A percentile compares a stretch with the other conserved stretches of the same genome.
Evolutionary conservation across 1,284 basidiomycete genomes (phyloP).

Genomic region (Ceratobasidium sp.): DNA sequence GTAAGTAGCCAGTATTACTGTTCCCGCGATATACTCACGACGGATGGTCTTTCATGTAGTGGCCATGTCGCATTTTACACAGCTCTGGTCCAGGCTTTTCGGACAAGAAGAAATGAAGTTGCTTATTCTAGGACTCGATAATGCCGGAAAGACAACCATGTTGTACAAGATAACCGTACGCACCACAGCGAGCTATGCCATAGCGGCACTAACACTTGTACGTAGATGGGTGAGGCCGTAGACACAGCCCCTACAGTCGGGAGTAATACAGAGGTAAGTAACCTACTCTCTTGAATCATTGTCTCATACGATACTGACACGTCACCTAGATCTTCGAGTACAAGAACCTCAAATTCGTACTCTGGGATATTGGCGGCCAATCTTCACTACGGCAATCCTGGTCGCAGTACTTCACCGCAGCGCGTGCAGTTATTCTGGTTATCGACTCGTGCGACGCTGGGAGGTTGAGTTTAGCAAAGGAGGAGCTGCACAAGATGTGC

Average conservation of each 20-base stretch:
- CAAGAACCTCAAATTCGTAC: conserved; percentile 53
- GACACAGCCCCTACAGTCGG: conserved; percentile 55
- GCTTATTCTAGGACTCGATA: conserved; percentile 45
- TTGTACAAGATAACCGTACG: conserved; percentile 44
- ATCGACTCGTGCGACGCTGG: conserved; percentile 54
- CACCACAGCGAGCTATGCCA: background rate
- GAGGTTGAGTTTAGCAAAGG: conserved; percentile 43
- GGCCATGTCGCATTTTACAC: conserved; percentile 39
- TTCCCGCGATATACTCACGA: background rate
- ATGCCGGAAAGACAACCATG: conserved; percentile 44
- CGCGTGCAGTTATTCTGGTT: conserved; percentile 54
- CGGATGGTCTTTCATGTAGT: background rate
- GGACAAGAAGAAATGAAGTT: conserved; percentile 43
- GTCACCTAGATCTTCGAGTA: conserved; percentile 49
- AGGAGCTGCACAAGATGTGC: conserved; percentile 53
- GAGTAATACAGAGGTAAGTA: conserved; percentile 50
- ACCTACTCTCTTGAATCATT: no score
- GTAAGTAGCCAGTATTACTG: background rate
- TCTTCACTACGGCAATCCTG: conserved; percentile 52
- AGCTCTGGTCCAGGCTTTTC: conserved; percentile 43
- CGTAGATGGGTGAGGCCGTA: conserved; percentile 52
- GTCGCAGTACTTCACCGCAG: conserved; percentile 52
- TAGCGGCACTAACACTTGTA: background rate
- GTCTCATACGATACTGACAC: background rate
- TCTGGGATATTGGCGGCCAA: conserved; percentile 55